These are phyloP conservation scores for Trapa bicornis DNA, from an alignment of 345 rosid genomes.

Conservation along the genomic window DNA sequence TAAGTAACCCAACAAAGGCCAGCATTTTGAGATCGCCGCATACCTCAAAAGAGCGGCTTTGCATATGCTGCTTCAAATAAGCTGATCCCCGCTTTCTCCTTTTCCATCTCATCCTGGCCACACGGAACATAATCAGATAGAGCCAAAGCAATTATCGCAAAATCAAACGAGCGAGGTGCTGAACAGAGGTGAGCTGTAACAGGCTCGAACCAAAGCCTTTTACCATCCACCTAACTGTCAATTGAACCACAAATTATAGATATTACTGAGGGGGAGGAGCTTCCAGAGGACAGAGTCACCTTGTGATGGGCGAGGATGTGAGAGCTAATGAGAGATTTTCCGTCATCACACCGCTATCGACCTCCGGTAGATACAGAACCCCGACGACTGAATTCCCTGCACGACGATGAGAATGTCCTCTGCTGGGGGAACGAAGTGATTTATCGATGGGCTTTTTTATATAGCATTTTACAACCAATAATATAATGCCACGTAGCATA, in stretches of 20 bases:
- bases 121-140: not conserved
- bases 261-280: not conserved
- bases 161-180: not conserved
- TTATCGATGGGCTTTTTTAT: too few relatives aligned
- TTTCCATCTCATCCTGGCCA: conserved; percentile 25
- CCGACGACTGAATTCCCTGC: not conserved
- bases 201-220: not conserved
- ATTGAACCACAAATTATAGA: too few relatives aligned
- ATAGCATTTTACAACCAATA: too few relatives aligned
- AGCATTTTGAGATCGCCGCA: not conserved
- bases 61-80: conserved; percentile 71
- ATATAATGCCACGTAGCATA: too few relatives aligned
- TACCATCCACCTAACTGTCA: not conserved
- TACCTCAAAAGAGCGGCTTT: conserved; percentile 75
- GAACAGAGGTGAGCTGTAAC: not conserved
- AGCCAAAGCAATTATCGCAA: not conserved
- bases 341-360: conserved; percentile 13
- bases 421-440: too few relatives aligned
- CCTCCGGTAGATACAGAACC: not conserved
- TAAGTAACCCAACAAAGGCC: too few relatives aligned
- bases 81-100: conserved; percentile 43
- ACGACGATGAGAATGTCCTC: not conserved
- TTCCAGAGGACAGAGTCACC: conserved; percentile 17
- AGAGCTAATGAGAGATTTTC: conserved; percentile 46
- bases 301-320: conserved; percentile 51